Evolutionary conservation across 148 eudicot species (phyloP).

Genomic region (Talinum fruticosum): DNA sequence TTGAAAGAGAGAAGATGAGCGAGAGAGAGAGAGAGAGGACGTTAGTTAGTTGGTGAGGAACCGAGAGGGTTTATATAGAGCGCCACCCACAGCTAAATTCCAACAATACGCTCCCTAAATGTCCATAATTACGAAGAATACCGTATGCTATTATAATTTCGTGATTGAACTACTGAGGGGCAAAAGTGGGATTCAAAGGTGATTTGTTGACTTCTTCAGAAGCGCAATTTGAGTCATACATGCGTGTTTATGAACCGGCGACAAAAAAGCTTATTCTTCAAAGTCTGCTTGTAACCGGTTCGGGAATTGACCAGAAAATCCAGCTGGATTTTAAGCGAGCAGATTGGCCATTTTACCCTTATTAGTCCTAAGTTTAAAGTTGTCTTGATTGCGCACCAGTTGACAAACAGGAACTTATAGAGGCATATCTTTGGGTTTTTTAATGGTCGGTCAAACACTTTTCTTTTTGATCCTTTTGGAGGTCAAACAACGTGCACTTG

Average conservation of each 20-base stretch:
- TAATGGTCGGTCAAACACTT: background rate
- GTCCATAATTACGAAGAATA: background rate
- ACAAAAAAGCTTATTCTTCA: background rate
- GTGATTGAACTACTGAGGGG: background rate
- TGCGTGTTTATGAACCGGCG: conserved; percentile 10
- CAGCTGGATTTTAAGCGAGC: background rate
- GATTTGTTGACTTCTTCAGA: background rate
- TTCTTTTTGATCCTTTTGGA: background rate
- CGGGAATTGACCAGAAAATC: conserved; percentile 3
- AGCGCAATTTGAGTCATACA: background rate
- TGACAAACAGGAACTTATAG: background rate
- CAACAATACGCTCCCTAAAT: background rate
- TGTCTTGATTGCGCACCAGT: background rate
- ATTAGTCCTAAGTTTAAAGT: background rate
- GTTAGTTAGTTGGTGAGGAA: background rate
- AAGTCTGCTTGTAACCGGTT: conserved; percentile 14
- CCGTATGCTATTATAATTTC: background rate
- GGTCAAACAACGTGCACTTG: background rate
- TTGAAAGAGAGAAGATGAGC: background rate
- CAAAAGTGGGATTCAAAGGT: background rate
- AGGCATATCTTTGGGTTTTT: background rate
- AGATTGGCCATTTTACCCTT: background rate
- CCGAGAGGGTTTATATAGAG: conserved; percentile 3
- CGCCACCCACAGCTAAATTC: background rate
- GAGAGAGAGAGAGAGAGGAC: background rate